These are phyloP conservation scores for Seiridium unicorne DNA, from an alignment of 2,329 filamentous ascomycete species.

Conservation along the genomic window DNA sequence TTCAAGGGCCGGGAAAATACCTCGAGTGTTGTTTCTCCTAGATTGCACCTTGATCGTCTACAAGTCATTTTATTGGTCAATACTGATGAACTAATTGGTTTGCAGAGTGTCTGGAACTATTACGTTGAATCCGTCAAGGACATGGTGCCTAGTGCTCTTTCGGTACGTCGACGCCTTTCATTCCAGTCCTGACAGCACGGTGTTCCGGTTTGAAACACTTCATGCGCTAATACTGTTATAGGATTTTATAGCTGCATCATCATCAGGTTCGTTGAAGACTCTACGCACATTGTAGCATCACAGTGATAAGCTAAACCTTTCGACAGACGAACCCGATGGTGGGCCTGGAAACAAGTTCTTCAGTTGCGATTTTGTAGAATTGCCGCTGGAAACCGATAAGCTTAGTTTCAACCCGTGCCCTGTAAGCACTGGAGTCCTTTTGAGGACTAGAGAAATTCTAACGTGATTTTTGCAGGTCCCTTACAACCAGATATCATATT, in stretches of 20 bases:
- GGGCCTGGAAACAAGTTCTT: background rate
- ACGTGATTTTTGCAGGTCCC: background rate
- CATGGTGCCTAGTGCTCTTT: background rate
- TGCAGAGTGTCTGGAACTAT: background rate
- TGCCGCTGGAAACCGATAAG: background rate
- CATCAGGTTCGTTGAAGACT: background rate
- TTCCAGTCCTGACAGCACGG: background rate
- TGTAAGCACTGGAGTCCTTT: background rate
- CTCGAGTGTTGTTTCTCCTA: too few species aligned
- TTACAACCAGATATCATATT: background rate
- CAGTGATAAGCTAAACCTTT: background rate
- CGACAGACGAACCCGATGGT: background rate
- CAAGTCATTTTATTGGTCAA: too few species aligned
- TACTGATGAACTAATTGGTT: background rate
- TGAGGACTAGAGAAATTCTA: background rate
- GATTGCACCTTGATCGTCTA: background rate
- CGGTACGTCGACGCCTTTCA: background rate
- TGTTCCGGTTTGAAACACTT: too few species aligned
- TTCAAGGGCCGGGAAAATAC: too few species aligned
- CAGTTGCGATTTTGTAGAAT: background rate
- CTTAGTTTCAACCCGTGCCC: background rate
- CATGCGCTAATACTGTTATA: background rate
- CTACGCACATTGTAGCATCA: too few species aligned
- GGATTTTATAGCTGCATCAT: background rate
- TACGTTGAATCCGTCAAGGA: background rate